Evolutionary conservation across 2,329 filamentous ascomycete genomes (phyloP), one percentile per base, ranked within the genome.

Genomic region (Emydomyces testavorans): DNA sequence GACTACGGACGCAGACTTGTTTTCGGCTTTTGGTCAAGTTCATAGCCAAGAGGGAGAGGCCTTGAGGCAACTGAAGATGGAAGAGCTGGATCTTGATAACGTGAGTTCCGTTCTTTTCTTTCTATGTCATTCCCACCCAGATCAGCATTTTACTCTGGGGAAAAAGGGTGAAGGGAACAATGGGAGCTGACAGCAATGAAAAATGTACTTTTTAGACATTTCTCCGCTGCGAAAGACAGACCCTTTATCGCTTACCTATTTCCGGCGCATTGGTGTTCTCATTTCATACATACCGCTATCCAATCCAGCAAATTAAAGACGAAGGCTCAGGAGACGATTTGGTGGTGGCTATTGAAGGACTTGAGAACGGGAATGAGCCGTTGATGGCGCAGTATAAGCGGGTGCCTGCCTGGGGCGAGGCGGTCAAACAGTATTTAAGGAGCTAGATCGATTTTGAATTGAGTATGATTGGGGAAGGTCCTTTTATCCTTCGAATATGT

Each of bases 281-380:
- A 0, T 77, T 81, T 59, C 79, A 80, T 61, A 82, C 79, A 13
- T 82, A 80, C 60, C 63, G 71, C 49, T 80, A 82, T 60, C 69
- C 70, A 1, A 59, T 82, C 6, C 54, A 55, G 32, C 67, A 77
- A 43, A 62, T 82, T 38, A 78, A 75, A 56, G 69, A 70, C 3
- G 77, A 81, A 50, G 78, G 77, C 0, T 58, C 62, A 3, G 77
- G 72, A 0, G 71, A 74, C 55, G 70, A 70, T 6, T 57, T 82
- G 45, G 75, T 73, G 0, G 54, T 61, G 29, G 78, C 78, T 1
- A 77, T 81, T 57, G 77, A 82, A 49, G 79, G 79, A 1, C 56
- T 82, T 56, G 69, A 65, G 29, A 61, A 58, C 43, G 79, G 79
- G 0, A 80, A 65, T 66, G 73, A 74, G 38, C 78, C 78, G 1